Base-by-base conservation (phyloP, 1,139 yeast genomes). In the Saccharomyces hybrid region DNA sequence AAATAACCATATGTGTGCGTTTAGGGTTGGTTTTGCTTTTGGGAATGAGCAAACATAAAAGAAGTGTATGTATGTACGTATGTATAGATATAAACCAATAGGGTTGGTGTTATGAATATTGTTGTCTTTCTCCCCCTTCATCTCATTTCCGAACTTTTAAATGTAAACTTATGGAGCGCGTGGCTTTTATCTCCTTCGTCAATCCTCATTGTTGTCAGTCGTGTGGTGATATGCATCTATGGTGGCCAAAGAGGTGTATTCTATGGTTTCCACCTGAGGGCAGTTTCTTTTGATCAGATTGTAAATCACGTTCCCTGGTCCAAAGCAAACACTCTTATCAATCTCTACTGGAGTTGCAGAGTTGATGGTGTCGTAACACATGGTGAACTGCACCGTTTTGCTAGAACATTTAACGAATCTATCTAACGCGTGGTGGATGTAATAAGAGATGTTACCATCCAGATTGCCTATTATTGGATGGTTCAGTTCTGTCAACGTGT, bases 311-410 rank as follows among this genome's bases (percentile, higher is more conserved):
- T 56, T 62, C 2, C 71, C 70, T 1, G 71, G 71, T 4, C 71
- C 71, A 53, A 67, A 59, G 53, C 66, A 64, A 3, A 65, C 56
- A 2, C 68, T 65, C 16, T 59, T 54, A n/a, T 57, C 55, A 2
- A 59, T 28, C 4, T 58, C 50, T 2, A 41, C 53, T 14, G 50
- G 51, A 19, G 50, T 56, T 21, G 51, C 55, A 19, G 47, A 27
- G 52, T 63, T 63, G 9, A 67, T 59, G 4, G 69, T 67, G 34
- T 64, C 63, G 56, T 66, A 68, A 55, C 70, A 68, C 50, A 58
- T 60, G 16, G 67, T 65, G 52, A 69, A 68, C 26, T 68, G 67
- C 4, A 70, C 71, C 0, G 71, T 66, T 51, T 61, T 67, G 38
- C 66, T 60, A 55, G 69, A 64, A 55, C 71, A 63, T 51, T 58